A percentile compares a stretch with the other conserved stretches of the same genome.
Conservation (phyloP, 495 filamentous ascomycete genomes). For the Daldinia bambusicola region DNA sequence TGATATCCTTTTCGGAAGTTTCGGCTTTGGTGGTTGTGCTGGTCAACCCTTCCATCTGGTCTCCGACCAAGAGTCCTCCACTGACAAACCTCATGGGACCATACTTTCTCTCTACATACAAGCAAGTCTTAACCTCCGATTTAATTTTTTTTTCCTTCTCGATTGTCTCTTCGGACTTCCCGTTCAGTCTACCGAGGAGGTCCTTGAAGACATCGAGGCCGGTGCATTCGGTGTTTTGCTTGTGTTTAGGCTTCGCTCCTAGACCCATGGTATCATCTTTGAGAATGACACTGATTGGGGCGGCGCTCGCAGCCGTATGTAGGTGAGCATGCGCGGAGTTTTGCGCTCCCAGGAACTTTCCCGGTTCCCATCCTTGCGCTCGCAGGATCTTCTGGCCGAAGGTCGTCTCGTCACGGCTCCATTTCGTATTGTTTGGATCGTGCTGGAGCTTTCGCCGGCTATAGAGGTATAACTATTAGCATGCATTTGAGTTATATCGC, state of each 20-base stretch:
- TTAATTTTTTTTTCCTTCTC: slow-evolving; percentile 70
- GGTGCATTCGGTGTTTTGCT: slow-evolving; percentile 74
- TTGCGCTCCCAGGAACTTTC: slow-evolving; percentile 78
- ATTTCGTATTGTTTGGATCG: slow-evolving; percentile 94
- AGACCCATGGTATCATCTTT: slow-evolving; percentile 93
- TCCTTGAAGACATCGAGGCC: slow-evolving; percentile 86
- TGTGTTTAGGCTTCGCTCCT: slow-evolving; percentile 73
- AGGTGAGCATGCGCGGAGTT: slow-evolving; percentile 76
- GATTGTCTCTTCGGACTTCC: slow-evolving; percentile 76
- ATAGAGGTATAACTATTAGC: slow-evolving; percentile 37
- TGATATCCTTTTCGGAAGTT: slow-evolving; percentile 1
- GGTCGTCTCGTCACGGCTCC: slow-evolving; percentile 80
- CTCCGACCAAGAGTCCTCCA: slow-evolving; percentile 80
- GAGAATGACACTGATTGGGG: slow-evolving; percentile 79
- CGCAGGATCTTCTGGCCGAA: slow-evolving; percentile 90
- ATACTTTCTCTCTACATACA: slow-evolving; percentile 75
- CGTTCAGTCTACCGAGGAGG: slow-evolving; percentile 87
- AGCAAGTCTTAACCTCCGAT: slow-evolving; percentile 70
- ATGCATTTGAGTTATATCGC: background rate
- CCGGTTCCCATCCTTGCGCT: slow-evolving; percentile 89
- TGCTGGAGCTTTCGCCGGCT: slow-evolving; percentile 84
- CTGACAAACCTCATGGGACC: slow-evolving; percentile 81
- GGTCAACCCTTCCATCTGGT: slow-evolving; percentile 56
- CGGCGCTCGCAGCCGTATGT: slow-evolving; percentile 78
- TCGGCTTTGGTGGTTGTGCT: slow-evolving; percentile 29